Percentiles rank a stretch among this genome's conserved stretches.
phyloP scores from a whole-genome alignment of 345 rosid species.

The Kandelia obovata region DNA sequence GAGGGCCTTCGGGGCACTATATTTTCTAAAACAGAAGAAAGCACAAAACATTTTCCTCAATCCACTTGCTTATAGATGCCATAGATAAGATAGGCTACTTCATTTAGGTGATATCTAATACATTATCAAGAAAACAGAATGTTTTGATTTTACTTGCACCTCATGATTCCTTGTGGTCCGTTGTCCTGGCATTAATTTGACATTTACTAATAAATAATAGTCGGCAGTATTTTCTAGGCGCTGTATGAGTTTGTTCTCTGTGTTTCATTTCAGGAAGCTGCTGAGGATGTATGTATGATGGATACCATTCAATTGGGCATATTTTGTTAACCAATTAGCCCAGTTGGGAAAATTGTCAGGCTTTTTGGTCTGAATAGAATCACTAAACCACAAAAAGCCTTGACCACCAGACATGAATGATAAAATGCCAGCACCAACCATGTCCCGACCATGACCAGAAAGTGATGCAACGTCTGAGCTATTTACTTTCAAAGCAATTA shows the following conservation, averaged over 20 bases:
- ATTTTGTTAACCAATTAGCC: too few species aligned
- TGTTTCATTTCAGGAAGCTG: background rate
- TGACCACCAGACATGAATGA: too few species aligned
- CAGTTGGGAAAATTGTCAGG: too few species aligned
- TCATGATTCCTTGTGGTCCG: too few species aligned
- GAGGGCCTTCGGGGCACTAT: background rate
- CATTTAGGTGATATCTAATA: constrained; percentile 11
- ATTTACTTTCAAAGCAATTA: too few species aligned
- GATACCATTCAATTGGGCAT: too few species aligned
- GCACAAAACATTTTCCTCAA: background rate
- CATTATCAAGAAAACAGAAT: constrained; percentile 9
- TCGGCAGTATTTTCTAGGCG: background rate
- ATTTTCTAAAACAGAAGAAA: background rate
- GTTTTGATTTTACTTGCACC: constrained; percentile 3
- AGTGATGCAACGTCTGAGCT: too few species aligned
- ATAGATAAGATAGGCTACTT: constrained; percentile 8
- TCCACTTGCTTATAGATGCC: background rate
- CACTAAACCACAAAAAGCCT: too few species aligned
- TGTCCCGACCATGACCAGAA: too few species aligned
- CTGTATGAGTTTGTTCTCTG: background rate
- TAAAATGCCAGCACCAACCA: too few species aligned
- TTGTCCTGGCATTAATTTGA: constrained; percentile 9
- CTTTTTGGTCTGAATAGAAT: too few species aligned
- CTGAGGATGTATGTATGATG: too few species aligned
- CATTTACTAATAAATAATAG: constrained; percentile 17